phyloP scores from a whole-genome alignment of 164 flowering plant genomes.

The Paratinospora sagittata region DNA sequence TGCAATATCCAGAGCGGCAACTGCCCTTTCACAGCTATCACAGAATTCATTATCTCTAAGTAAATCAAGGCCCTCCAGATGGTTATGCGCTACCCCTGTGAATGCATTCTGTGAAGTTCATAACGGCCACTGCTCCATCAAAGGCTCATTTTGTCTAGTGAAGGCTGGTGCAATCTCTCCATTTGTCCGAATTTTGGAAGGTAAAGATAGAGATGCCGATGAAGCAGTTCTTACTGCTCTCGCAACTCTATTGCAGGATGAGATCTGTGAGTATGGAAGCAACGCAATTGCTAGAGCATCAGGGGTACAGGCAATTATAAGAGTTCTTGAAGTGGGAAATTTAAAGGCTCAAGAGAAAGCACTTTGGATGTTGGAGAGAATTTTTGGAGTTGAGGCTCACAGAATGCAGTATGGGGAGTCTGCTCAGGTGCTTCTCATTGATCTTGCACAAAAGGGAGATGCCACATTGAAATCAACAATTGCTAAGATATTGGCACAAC shows the following conservation, averaged over 20 bases:
- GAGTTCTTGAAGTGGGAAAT: slow-evolving; percentile 41
- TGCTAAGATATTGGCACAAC: slow-evolving; percentile 70
- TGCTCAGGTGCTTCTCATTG: slow-evolving; percentile 61
- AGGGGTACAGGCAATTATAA: slow-evolving; percentile 45
- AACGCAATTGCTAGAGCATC: slow-evolving; percentile 40
- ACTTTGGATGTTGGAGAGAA: slow-evolving; percentile 67
- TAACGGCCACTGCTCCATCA: slow-evolving; percentile 50
- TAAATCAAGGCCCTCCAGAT: slow-evolving; percentile 41
- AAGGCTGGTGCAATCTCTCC: slow-evolving; percentile 67
- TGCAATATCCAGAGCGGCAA: slow-evolving; percentile 59
- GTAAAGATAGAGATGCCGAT: slow-evolving; percentile 60
- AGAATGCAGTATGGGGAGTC: slow-evolving; percentile 50
- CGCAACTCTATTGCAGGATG: slow-evolving; percentile 64
- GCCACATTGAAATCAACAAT: slow-evolving; percentile 38
- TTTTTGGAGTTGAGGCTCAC: slow-evolving; percentile 48
- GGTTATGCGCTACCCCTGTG: slow-evolving; percentile 51
- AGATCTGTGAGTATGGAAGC: slow-evolving; percentile 63
- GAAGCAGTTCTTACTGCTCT: slow-evolving; percentile 63
- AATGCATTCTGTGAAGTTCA: slow-evolving; percentile 65
- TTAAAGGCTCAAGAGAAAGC: slow-evolving; percentile 64
- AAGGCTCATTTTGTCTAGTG: slow-evolving; percentile 63
- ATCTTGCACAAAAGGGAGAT: slow-evolving; percentile 68
- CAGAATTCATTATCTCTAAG: slow-evolving; percentile 44
- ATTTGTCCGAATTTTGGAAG: slow-evolving; percentile 46
- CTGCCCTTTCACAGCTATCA: slow-evolving; percentile 66